Base-by-base conservation (phyloP, 2,329 filamentous ascomycete genomes). In the Phialophora macrospora region DNA sequence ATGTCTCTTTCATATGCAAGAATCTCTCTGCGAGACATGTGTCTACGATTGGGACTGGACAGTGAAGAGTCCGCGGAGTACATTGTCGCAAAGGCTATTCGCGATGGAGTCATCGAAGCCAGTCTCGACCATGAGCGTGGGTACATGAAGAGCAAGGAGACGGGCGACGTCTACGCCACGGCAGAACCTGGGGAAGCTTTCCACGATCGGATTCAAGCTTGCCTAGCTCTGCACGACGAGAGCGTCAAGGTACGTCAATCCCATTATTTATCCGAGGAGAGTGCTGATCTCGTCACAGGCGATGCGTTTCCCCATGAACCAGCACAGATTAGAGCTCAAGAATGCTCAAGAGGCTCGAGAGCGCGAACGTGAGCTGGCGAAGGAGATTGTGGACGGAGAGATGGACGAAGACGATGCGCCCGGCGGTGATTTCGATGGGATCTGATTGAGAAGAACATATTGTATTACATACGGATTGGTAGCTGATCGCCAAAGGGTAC, bases 221-320 rank as follows among this genome's bases (percentile, higher is more conserved):
- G 95, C 78, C 84, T 99, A 73, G 87, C 89, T 63, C 86, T 99
- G 69, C 93, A 98, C 75, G 95, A 99, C 74, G 95, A 99, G 82
- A 98, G 94, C 76, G 93, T 99, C 75, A 98, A 97, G 91, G 91
- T 93, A 84, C 75, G 82, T 59, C 17, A 17, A 7, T 62, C 58
- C 34, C 34, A 38, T 8, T 14, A 26, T 24, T 22, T 26, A 28
- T 28, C 48, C 3, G 8, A 41, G 55, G 12, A 61, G 22, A 28
- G 62, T 66, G 55, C 74, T 80, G 75, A 79, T 67, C 57, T 60
- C 60, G 20, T 55, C 54, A 52, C 66, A 94, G 91, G 94, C 95
- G 28, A 99, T 99, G 95, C 88, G 95, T 62, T 99, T 98, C 81
- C 95, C 95, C 2, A 98, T 98, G 94, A 97, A 99, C 82, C 95